Conservation (phyloP, 208 protist genomes). For the Novymonas esmeraldas region DNA sequence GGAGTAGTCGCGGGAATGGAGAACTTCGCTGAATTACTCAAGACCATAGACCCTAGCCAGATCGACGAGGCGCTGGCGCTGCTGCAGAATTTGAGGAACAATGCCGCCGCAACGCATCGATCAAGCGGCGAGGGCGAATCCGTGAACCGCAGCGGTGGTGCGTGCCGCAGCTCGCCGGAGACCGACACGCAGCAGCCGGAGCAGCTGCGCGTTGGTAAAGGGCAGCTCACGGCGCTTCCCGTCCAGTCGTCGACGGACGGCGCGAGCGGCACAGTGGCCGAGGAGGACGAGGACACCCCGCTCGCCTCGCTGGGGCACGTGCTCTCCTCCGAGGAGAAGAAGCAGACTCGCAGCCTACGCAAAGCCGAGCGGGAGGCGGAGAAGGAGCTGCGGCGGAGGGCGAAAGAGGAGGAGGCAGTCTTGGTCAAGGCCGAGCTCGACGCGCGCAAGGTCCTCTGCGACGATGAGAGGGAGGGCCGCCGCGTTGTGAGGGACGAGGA, state of each 20-base stretch:
- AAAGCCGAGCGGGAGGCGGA: constrained; percentile 26
- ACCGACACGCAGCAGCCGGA: background rate
- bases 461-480: constrained; percentile 19
- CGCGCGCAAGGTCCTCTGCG: constrained; percentile 12
- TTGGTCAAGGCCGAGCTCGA: constrained; percentile 25
- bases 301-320: constrained; percentile 14
- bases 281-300: constrained; percentile 23
- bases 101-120: background rate
- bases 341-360: constrained; percentile 8
- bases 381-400: constrained; percentile 21
- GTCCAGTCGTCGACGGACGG: constrained; percentile 5
- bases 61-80: constrained; percentile 36
- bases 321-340: constrained; percentile 21
- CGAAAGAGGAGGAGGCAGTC: constrained; percentile 20
- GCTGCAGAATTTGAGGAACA: constrained; percentile 25
- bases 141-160: background rate
- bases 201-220: background rate
- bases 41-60: constrained; percentile 31
- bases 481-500: constrained; percentile 21
- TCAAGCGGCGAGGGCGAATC: background rate
- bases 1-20: constrained; percentile 20
- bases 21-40: constrained; percentile 27
- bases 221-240: background rate
- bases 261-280: constrained; percentile 3
- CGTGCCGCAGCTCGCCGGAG: background rate